Evolutionary conservation across 441 rosid species (phyloP), one percentile per base, ranked within the genome.

Genomic region (Pelargonium cotyledonis): DNA sequence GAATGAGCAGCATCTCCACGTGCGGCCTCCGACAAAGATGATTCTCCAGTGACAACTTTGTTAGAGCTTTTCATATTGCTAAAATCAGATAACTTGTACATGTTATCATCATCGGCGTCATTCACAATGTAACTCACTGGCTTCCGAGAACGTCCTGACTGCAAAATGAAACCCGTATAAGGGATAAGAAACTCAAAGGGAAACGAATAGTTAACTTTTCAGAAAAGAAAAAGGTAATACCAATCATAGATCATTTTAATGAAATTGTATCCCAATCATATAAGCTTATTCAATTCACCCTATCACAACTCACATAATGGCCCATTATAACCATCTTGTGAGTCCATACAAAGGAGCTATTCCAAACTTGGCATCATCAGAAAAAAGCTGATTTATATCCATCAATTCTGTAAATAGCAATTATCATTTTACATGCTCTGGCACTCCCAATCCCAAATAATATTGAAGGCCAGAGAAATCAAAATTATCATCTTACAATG

Each of bases 71-170:
- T 72, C 68, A 60, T 55, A 64, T 76, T 19, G 65, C 64, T 79
- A 40, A 16, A 1, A 43, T 23, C 69, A 43, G 67, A 63, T 29
- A 80, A 66, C 72, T 81, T 67, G 47, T 70, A 71, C 63, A 47
- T 64, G 58, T 81, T 87, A 60, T 84, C 87, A 69, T 69, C 75
- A 70, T 85, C 94, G 15, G 55, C 26, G 65, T 80, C 80, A 63
- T 79, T 67, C 12, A 68, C 38, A 49, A 49, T 38, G 73, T 92
- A 95, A 68, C 62, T 76, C 70, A 80, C 90, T 65, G 84, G 79
- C 72, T 88, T 92, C 76, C 86, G 77, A 21, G 84, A 72, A 55
- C 97, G 93, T 49, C 68, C 77, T 71, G 99, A 90, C 99, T 95
- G 85, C 61, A 66, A 35, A 73, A 21, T 68, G 47, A 81, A 63